These are phyloP conservation scores for Glaciozyma martinii DNA, from an alignment of 768 basidiomycete genomes.

Conservation along the genomic window DNA sequence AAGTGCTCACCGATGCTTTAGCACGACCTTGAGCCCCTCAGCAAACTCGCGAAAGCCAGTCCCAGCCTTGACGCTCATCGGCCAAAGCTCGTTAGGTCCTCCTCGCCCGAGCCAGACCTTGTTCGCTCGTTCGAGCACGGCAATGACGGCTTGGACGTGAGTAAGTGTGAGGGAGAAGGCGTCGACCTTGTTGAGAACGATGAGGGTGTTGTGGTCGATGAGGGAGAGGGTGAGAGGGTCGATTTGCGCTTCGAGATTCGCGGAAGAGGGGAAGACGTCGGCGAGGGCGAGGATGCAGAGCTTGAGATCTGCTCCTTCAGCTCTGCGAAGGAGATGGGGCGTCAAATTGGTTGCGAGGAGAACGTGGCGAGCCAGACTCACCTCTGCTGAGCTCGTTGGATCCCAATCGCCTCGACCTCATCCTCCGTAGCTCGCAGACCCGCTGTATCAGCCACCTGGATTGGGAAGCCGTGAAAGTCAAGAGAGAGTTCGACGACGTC, in stretches of 20 bases:
- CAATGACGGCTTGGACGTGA: neutral
- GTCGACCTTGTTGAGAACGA: conserved; percentile 75
- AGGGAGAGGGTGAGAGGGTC: conserved; percentile 44
- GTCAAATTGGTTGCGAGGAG: neutral
- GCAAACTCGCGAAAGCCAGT: conserved; percentile 13
- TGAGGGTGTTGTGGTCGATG: conserved; percentile 52
- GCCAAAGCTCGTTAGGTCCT: neutral
- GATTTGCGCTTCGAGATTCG: neutral
- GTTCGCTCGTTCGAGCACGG: neutral
- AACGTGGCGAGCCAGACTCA: conserved; percentile 40
- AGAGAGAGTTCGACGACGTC: conserved; percentile 77
- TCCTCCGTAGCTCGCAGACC: conserved; percentile 63
- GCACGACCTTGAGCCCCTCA: conserved; percentile 2
- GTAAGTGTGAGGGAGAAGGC: neutral
- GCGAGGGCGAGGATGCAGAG: conserved; percentile 74
- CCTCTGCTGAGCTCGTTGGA: conserved; percentile 62
- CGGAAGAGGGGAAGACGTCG: conserved; percentile 37
- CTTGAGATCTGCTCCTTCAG: conserved; percentile 58
- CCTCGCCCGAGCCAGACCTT: conserved; percentile 4
- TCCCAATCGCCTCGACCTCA: conserved; percentile 68
- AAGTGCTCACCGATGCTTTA: conserved; percentile 11
- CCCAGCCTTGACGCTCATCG: conserved; percentile 15
- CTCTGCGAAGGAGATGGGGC: conserved; percentile 37
- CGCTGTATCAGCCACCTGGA: conserved; percentile 75
- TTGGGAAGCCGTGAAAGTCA: conserved; percentile 77